phyloP scores from a whole-genome alignment of 441 rosid species.

The Rhodomyrtus psidioides region DNA sequence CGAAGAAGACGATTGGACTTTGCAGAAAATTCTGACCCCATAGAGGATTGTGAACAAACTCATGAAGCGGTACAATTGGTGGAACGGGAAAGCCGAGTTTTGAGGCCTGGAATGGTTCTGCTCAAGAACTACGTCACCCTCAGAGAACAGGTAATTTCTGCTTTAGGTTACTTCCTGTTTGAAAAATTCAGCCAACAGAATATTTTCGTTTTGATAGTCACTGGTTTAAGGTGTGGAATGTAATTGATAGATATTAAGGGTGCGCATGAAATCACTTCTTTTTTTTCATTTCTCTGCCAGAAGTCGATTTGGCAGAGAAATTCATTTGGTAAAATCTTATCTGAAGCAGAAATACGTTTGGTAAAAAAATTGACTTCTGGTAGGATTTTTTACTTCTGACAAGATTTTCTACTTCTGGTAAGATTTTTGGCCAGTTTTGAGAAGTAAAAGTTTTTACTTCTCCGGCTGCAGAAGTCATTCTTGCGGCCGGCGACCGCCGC shows the following conservation, averaged over 20 bases:
- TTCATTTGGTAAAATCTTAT: too few relatives aligned
- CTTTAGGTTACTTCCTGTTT: neutral
- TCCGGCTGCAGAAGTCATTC: too few relatives aligned
- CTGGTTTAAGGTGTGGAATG: neutral
- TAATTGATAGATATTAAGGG: neutral
- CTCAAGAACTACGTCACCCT: slow-evolving; percentile 26
- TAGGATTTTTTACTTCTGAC: too few relatives aligned
- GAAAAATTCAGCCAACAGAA: neutral
- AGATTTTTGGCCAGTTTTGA: too few relatives aligned
- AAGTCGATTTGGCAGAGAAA: too few relatives aligned
- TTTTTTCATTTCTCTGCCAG: too few relatives aligned
- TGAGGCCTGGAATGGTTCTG: slow-evolving; percentile 58
- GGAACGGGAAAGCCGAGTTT: slow-evolving; percentile 1
- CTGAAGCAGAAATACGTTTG: too few relatives aligned
- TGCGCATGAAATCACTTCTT: too few relatives aligned
- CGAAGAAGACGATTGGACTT: neutral
- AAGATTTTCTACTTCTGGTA: too few relatives aligned
- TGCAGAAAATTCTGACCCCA: neutral
- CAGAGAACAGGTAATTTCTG: slow-evolving; percentile 25
- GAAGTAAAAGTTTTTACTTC: too few relatives aligned
- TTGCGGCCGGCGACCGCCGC: too few relatives aligned
- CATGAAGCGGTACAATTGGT: neutral
- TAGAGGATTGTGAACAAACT: neutral
- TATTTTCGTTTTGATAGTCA: neutral
- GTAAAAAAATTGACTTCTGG: too few relatives aligned